Base-by-base conservation (phyloP, 2,329 filamentous ascomycete species). In the Aspergillus quadrilineatus region DNA sequence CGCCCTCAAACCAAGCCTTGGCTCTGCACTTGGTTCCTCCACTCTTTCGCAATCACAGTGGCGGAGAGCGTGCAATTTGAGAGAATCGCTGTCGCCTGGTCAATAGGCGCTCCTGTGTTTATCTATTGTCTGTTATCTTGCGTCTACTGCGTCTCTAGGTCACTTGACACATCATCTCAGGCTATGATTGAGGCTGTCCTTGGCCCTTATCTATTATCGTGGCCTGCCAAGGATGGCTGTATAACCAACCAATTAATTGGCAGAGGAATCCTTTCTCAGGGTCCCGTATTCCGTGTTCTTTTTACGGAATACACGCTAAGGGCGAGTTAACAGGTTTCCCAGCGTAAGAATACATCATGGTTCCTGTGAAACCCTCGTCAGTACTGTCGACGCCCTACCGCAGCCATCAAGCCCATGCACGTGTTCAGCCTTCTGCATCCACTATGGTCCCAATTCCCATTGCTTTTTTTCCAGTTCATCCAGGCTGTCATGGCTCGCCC, bases 151-250 rank as follows among this genome's bases (percentile, higher is more conserved):
- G 14, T 7, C 28, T 14, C 8, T 29, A 34, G 44, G 43, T 8
- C 28, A 46, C 26, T 17, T 30, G 26, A 47, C 42, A 39, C 50
- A 53, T 53, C 32, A 47, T 47, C 32, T n/a, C 10, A n/a, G 17
- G 34, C 42, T 26, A 30, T 43, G 41, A 14, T 47, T 47, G 50
- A 26, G 26, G 50, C 50, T 39, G 42, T 32, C 39, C n/a, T 47
- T 42, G 22, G 8, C n/a, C 10, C 34, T 37, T 53, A 41, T 53
- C 50, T 45, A 53, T 53, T 39, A n/a, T 30, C 47, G 15, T 50
- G 26, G 10, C 15, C 26, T 32, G 50, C 50, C 50, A 53, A 53
- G 50, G n/a, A 53, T 53, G 26, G 50, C 43, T 53, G 42, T 53
- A 29, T 32, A 22, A 22, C 3, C 22, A 22, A 15, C 22, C 32